Evolutionary conservation across 208 protist genomes (phyloP), one percentile per base, ranked within the genome.

Genomic region (Balamuthia mandrillaris): DNA sequence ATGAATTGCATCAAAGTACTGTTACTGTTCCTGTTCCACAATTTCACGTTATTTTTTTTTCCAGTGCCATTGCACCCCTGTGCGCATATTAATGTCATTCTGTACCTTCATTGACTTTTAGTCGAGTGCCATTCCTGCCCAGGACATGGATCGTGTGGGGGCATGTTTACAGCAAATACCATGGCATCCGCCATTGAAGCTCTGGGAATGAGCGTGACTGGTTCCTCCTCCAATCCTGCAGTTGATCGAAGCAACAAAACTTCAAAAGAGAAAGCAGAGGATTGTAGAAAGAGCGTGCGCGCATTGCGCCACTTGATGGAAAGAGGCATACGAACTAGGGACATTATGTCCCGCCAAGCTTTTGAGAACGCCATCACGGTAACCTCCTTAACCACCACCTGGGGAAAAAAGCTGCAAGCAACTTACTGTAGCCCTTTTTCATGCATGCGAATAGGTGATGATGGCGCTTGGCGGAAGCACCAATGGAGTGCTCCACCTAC

Each of bases 401-500:
- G 81, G 81, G 63, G 3, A 21, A 16, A 41, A 52, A n/a, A 70
- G 18, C 18, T 16, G 24, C 21, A n/a, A n/a, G 39, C 24, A n/a
- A 21, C 24, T 41, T 21, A 16, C 39, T 16, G 61, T 21, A 21
- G 61, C 29, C 24, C 16, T n/a, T 58, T 35, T 16, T 16, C 24
- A n/a, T n/a, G n/a, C n/a, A n/a, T n/a, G n/a, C n/a, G n/a, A n/a
- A n/a, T n/a, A n/a, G n/a, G 21, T 27, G n/a, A 16, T 79, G 24
- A 56, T 16, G 16, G 21, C 16, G 18, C 66, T 70, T 18, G 84
- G 84, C 58, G 81, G 84, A 3, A 51, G 27, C 5, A 90, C 87
- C 4, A 90, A 90, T 61, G 87, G 87, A 12, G 87, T 90, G 35
- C 87, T 90, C 7, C 87, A 90, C 60, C 35, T 90, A 5, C 81